Conservation (phyloP, 345 rosid genomes). For the Durio zibethinus region DNA sequence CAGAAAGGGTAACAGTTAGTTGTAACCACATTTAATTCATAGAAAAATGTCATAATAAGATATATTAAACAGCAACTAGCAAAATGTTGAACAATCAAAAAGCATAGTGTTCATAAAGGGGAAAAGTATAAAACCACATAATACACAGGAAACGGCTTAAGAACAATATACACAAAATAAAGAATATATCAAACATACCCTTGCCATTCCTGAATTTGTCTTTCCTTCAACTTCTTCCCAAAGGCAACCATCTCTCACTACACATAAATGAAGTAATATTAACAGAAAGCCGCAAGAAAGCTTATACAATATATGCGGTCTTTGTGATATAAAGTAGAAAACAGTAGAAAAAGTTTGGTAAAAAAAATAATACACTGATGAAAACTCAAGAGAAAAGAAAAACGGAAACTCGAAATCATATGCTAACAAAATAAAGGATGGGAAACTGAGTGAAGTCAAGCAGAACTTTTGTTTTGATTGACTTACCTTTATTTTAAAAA, state of each 20-base stretch:
- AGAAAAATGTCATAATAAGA: neutral
- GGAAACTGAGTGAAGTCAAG: neutral
- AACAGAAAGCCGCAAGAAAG: neutral
- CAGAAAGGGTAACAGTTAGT: neutral
- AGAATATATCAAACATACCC: slow-evolving; percentile 41
- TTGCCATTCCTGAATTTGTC: slow-evolving; percentile 86
- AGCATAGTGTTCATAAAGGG: neutral
- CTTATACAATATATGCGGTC: neutral
- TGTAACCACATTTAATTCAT: neutral
- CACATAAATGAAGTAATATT: slow-evolving; percentile 7
- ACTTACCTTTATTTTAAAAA: neutral
- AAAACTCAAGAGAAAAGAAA: slow-evolving; percentile 7
- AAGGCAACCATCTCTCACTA: slow-evolving; percentile 78
- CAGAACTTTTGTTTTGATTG: neutral
- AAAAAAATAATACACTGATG: neutral
- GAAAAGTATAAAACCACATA: neutral
- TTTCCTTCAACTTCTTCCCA: slow-evolving; percentile 83
- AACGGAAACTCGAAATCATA: neutral
- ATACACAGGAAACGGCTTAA: neutral
- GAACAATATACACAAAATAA: neutral
- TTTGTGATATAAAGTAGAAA: neutral
- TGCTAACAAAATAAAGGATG: neutral
- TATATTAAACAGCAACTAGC: neutral
- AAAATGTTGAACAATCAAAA: neutral
- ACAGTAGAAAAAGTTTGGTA: neutral